Base-by-base conservation (phyloP, 345 rosid species). In the Gossypium sturtianum region DNA sequence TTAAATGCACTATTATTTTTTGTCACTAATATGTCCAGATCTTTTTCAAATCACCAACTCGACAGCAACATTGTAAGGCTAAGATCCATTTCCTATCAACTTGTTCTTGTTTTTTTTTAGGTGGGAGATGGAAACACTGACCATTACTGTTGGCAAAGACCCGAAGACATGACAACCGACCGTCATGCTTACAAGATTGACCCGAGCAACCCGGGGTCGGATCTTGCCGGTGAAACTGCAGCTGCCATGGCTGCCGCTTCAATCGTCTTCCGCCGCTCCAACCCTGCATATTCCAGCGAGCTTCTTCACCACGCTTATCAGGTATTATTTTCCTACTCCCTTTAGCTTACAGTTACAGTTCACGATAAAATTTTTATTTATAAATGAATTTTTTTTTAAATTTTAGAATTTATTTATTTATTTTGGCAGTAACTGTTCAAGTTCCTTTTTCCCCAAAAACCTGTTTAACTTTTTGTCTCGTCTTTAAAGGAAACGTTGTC, bases 201-300 rank as follows among this genome's bases (percentile, higher is more conserved):
- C 83, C 90, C 91, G 2, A 91, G 89, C 64, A 95, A 93, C 78
- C 99, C 98, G 9, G 99, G 99, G 65, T 95, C 99, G 53, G 99
- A 95, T 83, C 98, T 95, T 8, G 97, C 99, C 45, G 98, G 97
- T 20, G 99, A 95, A 85, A 93, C 98, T 1, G 94, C 99, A 16
- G 98, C 99, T 12, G 97, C 99, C 4, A 90, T 95, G 99, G 99
- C 99, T 12, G 98, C 99, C 12, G 97, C 99, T 22, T 90, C 99
- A 29, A 85, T 95, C 13, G 97, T 95, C 25, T 95, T 95, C 88
- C 96, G 90, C 79, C 89, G 78, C 66, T 77, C 81, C 56, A 83
- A 95, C 81, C 92, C 94, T 1, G 84, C 87, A 23, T 96, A 96
- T 73, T 82, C 98, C 81, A 83, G 74, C 44, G 83, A 86, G 83